Evolutionary conservation across 2,329 filamentous ascomycete species (phyloP).

Genomic region (Thielaviopsis cerberus): DNA sequence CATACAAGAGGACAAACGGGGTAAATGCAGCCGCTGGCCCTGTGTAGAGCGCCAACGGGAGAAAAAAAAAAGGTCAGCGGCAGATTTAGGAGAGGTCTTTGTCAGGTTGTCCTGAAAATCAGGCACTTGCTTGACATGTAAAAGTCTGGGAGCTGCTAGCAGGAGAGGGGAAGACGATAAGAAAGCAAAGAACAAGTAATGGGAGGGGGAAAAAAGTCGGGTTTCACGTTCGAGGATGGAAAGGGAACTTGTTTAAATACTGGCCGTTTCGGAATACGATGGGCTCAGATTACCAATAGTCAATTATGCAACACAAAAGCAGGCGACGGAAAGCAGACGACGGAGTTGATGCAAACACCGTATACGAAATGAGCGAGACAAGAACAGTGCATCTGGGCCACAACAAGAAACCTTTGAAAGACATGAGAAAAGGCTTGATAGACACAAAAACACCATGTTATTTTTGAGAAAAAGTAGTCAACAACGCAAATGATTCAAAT

Average conservation of each 20-base stretch:
- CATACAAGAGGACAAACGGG: too few relatives aligned
- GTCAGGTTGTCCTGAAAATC: too few relatives aligned
- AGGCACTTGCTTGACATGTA: not conserved
- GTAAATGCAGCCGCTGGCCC: too few relatives aligned
- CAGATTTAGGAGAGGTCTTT: too few relatives aligned
- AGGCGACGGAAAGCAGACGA: not conserved
- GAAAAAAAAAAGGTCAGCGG: not conserved
- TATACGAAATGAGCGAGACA: too few relatives aligned
- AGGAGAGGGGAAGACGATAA: not conserved
- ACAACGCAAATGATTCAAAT: not conserved
- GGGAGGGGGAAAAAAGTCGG: not conserved
- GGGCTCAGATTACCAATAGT: not conserved
- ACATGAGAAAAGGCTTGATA: not conserved
- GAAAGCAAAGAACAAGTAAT: not conserved
- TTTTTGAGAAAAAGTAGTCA: not conserved
- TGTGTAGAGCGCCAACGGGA: not conserved
- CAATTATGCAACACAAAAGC: not conserved
- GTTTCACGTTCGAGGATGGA: not conserved
- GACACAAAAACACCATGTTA: constrained; percentile 2
- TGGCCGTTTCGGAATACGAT: not conserved
- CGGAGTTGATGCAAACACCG: too few relatives aligned
- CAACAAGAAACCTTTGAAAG: too few relatives aligned
- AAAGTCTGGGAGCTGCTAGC: not conserved
- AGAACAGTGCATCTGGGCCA: too few relatives aligned
- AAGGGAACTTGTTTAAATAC: not conserved